A percentile compares a stretch with the other conserved stretches of the same genome.
These are phyloP conservation scores for Zangia roseola DNA, from an alignment of 768 basidiomycete genomes.

Conservation along the genomic window DNA sequence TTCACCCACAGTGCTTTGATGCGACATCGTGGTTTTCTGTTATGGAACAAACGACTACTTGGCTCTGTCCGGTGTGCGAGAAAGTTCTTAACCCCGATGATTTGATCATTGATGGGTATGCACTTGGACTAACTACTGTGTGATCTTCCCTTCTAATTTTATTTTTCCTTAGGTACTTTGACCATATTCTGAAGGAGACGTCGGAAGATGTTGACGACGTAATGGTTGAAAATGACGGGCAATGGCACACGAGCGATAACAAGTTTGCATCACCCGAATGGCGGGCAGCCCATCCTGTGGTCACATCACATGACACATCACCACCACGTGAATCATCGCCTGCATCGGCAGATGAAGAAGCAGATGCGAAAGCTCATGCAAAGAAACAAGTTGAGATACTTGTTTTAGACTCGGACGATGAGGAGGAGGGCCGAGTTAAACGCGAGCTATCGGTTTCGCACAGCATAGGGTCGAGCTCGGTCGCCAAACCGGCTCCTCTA, in stretches of 20 bases:
- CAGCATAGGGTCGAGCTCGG: conserved; percentile 41
- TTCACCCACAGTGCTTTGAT: conserved; percentile 95
- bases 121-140: not conserved
- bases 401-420: conserved; percentile 72
- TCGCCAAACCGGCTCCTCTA: conserved; percentile 26
- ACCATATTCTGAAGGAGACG: conserved; percentile 75
- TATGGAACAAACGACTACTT: conserved; percentile 96
- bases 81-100: conserved; percentile 74
- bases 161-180: conserved; percentile 65
- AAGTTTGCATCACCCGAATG: conserved; percentile 76
- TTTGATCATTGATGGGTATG: conserved; percentile 89
- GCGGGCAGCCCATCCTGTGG: conserved; percentile 54
- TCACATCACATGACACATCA: conserved; percentile 22
- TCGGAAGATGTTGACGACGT: conserved; percentile 88
- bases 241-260: conserved; percentile 93
- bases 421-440: conserved; percentile 74
- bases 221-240: conserved; percentile 88
- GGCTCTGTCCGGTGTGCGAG: conserved; percentile 93
- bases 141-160: not conserved
- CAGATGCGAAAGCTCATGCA: conserved; percentile 39
- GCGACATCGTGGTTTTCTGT: conserved; percentile 90
- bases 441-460: conserved; percentile 71
- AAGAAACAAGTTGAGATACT: conserved; percentile 58
- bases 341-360: conserved; percentile 30
- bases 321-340: conserved; percentile 30